Evolutionary conservation across 2,329 filamentous ascomycete species (phyloP).

Genomic region (Claviceps africana): DNA sequence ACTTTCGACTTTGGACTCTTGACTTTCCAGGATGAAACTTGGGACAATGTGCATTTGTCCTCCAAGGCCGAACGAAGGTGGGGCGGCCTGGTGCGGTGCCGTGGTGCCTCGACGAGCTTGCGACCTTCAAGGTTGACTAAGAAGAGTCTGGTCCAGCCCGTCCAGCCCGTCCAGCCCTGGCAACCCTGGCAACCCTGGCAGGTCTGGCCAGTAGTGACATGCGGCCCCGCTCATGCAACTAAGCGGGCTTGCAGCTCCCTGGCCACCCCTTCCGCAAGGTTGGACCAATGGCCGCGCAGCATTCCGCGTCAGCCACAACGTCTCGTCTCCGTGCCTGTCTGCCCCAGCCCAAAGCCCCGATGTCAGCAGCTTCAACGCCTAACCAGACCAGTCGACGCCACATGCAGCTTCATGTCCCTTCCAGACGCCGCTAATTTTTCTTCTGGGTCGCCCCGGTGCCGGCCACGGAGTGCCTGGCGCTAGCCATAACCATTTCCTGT

Average conservation of each 20-base stretch:
- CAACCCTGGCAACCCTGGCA: background rate
- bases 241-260: conserved; percentile 2
- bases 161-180: too few species aligned
- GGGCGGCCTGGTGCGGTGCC: background rate
- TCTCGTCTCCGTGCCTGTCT: background rate
- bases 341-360: background rate
- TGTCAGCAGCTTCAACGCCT: too few species aligned
- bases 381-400: too few species aligned
- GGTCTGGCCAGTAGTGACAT: background rate
- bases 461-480: background rate
- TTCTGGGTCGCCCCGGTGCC: background rate
- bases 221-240: conserved; percentile 4
- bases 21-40: background rate
- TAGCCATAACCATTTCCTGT: background rate
- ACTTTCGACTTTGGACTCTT: too few species aligned
- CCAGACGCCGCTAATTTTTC: conserved; percentile 1
- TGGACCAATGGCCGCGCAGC: background rate
- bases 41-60: background rate
- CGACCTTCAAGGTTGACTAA: too few species aligned
- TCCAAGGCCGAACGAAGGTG: too few species aligned
- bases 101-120: too few species aligned
- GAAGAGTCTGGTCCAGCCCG: too few species aligned
- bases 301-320: background rate
- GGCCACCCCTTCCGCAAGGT: too few species aligned
- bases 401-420: background rate